Evolutionary conservation across 1,284 basidiomycete genomes (phyloP).

Genomic region (Boletellus dicymbophilus): DNA sequence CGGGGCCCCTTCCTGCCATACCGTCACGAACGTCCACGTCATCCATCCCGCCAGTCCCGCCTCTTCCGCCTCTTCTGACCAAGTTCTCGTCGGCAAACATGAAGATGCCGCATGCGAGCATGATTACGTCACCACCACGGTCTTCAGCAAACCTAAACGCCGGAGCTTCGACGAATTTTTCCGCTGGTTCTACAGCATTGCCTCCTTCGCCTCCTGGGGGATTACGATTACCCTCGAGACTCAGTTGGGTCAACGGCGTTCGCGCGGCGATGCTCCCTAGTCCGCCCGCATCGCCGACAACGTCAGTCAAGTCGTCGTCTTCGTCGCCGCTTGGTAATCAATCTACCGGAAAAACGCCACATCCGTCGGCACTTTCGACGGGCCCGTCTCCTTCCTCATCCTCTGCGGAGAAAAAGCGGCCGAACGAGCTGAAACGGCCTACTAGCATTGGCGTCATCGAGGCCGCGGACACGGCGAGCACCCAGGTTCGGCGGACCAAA

Average conservation of each 20-base stretch:
- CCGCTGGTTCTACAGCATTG: conserved; percentile 11
- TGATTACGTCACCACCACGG: conserved; percentile 8
- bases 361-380: too few relatives aligned
- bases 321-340: too few relatives aligned
- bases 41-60: conserved; percentile 25
- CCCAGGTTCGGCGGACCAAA: conserved; percentile 30
- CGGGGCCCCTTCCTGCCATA: conserved; percentile 31
- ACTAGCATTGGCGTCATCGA: conserved; percentile 33
- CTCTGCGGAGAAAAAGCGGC: conserved; percentile 4
- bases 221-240: conserved; percentile 31
- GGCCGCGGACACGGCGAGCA: conserved; percentile 28
- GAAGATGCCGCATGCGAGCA: conserved; percentile 3
- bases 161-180: conserved; percentile 8
- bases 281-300: conserved; percentile 32
- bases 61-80: conserved; percentile 24
- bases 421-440: conserved; percentile 21
- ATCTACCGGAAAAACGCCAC: conserved; percentile 7
- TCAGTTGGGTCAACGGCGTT: conserved; percentile 31
- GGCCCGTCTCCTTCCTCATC: conserved; percentile 2
- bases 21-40: too few relatives aligned
- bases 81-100: conserved; percentile 18
- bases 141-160: background rate
- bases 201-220: conserved; percentile 31
- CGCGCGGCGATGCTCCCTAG: conserved; percentile 33
- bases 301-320: conserved; percentile 8